These are phyloP conservation scores for Debaryomyces hansenii DNA, from an alignment of 805 yeast species.

Conservation along the genomic window DNA sequence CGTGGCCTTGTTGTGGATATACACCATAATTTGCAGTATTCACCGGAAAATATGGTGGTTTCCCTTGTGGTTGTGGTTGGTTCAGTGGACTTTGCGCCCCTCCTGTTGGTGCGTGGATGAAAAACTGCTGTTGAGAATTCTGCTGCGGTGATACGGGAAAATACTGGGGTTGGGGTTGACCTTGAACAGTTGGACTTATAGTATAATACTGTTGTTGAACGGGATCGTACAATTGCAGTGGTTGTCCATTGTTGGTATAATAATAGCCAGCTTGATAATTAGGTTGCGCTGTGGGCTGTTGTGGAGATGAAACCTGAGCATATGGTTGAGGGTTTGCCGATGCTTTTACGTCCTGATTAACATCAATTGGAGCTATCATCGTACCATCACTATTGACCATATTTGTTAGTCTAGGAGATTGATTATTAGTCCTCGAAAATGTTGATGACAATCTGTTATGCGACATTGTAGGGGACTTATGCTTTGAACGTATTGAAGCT, in stretches of 20 bases:
- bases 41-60: slow-evolving; percentile 9
- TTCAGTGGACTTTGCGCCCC: background rate
- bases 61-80: slow-evolving; percentile 11
- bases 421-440: slow-evolving; percentile 30
- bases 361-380: slow-evolving; percentile 39
- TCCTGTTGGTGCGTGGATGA: slow-evolving; percentile 18
- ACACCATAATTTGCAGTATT: slow-evolving; percentile 17
- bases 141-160: slow-evolving; percentile 38
- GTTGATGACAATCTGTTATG: slow-evolving; percentile 30
- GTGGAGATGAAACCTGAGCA: slow-evolving; percentile 5
- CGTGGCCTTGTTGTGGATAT: slow-evolving; percentile 4
- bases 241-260: slow-evolving; percentile 22
- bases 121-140: slow-evolving; percentile 11
- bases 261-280: slow-evolving; percentile 15
- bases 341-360: slow-evolving; percentile 7
- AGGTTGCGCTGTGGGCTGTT: slow-evolving; percentile 6
- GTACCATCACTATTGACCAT: slow-evolving; percentile 48
- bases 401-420: slow-evolving; percentile 38
- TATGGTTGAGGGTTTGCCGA: background rate
- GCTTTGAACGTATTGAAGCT: slow-evolving; percentile 1
- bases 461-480: slow-evolving; percentile 1
- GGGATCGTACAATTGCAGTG: slow-evolving; percentile 44
- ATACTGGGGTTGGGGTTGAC: slow-evolving; percentile 37
- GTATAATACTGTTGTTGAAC: slow-evolving; percentile 45
- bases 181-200: slow-evolving; percentile 34